Conservation (phyloP, 2,329 filamentous ascomycete species). For the Diplodia intermedia region DNA sequence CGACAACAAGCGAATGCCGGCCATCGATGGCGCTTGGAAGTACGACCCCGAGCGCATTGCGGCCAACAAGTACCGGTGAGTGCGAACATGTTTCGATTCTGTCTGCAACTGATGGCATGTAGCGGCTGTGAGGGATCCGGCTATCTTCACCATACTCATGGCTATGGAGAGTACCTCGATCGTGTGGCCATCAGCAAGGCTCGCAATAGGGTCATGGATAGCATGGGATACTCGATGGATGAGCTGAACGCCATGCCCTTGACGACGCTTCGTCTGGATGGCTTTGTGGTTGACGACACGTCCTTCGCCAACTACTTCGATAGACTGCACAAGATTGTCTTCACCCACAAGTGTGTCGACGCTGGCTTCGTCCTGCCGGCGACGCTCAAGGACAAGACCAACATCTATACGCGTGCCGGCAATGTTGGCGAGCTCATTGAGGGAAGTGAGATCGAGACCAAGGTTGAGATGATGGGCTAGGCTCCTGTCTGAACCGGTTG, state of each 20-base stretch:
- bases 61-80: slow-evolving; percentile 7
- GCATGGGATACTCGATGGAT: slow-evolving; percentile 37
- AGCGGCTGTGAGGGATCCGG: slow-evolving; percentile 44
- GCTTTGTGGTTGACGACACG: slow-evolving; percentile 45
- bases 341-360: slow-evolving; percentile 24
- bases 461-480: background rate
- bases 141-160: slow-evolving; percentile 40
- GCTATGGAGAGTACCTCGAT: slow-evolving; percentile 47
- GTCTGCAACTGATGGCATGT: background rate
- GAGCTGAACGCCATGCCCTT: slow-evolving; percentile 6
- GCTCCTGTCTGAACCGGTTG: background rate
- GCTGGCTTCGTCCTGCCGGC: slow-evolving; percentile 28
- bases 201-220: slow-evolving; percentile 40
- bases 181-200: slow-evolving; percentile 43
- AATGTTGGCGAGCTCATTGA: background rate
- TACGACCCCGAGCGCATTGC: slow-evolving; percentile 38
- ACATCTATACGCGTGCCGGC: slow-evolving; percentile 1
- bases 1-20: slow-evolving; percentile 37
- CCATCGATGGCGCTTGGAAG: slow-evolving; percentile 35
- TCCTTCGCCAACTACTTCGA: slow-evolving; percentile 37
- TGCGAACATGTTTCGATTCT: background rate
- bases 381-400: background rate
- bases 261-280: slow-evolving; percentile 42
- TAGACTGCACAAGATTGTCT: slow-evolving; percentile 5
- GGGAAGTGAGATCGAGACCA: background rate